phyloP scores from a whole-genome alignment of 495 filamentous ascomycete species.

The Hypoxylon subgilvum region DNA sequence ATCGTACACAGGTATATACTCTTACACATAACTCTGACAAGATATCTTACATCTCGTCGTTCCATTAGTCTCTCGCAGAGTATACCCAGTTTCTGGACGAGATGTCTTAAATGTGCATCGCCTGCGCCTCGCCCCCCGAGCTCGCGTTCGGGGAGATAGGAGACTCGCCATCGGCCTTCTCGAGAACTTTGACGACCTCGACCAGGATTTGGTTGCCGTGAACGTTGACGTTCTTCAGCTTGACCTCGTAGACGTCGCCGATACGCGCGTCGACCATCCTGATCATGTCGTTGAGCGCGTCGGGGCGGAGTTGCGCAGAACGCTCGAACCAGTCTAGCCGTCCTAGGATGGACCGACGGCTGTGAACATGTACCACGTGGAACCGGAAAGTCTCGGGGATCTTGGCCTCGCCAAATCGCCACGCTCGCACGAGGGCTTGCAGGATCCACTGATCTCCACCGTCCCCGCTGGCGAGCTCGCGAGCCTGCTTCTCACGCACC shows the following conservation, averaged over 20 bases:
- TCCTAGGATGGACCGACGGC: slow-evolving; percentile 31
- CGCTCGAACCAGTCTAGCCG: slow-evolving; percentile 50
- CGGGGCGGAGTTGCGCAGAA: slow-evolving; percentile 40
- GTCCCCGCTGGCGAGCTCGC: slow-evolving; percentile 36
- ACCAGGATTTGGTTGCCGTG: slow-evolving; percentile 57
- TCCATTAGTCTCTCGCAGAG: no score
- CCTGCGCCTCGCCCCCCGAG: neutral
- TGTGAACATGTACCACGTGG: slow-evolving; percentile 44
- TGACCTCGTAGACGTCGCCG: slow-evolving; percentile 65
- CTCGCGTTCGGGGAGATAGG: neutral
- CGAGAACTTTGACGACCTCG: slow-evolving; percentile 55
- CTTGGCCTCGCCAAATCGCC: slow-evolving; percentile 67
- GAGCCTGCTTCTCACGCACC: slow-evolving; percentile 54
- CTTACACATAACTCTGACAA: no score
- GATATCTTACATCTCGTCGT: neutral
- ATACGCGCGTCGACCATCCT: slow-evolving; percentile 43
- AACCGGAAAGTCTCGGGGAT: slow-evolving; percentile 70
- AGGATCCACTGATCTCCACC: slow-evolving; percentile 63
- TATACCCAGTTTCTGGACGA: neutral
- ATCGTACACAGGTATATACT: no score
- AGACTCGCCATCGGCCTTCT: slow-evolving; percentile 26
- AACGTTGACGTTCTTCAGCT: slow-evolving; percentile 63
- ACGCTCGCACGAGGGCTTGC: slow-evolving; percentile 75
- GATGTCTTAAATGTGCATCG: neutral
- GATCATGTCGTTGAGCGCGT: slow-evolving; percentile 41